Conservation (phyloP, 2,329 filamentous ascomycete genomes). For the Botryotinia globosa region DNA sequence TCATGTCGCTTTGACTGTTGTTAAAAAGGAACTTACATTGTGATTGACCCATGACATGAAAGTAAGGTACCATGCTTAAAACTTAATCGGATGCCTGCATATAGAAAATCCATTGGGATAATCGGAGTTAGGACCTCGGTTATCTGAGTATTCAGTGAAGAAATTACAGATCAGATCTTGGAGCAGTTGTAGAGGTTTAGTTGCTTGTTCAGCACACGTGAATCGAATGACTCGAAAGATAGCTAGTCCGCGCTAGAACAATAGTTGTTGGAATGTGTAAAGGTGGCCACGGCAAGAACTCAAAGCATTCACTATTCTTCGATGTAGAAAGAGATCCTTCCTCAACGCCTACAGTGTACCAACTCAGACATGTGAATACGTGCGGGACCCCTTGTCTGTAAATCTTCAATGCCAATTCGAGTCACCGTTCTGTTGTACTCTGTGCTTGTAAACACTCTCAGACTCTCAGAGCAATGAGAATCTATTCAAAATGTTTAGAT, state of each 20-base stretch:
- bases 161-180: not conserved
- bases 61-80: not conserved
- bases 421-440: not conserved
- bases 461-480: not conserved
- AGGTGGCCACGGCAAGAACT: not conserved
- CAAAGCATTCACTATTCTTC: not conserved
- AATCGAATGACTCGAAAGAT: not conserved
- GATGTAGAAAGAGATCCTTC: not conserved
- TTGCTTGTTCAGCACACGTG: not conserved
- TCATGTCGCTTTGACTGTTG: not conserved
- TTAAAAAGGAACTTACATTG: not conserved
- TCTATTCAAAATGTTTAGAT: not conserved
- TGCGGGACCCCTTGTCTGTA: not conserved
- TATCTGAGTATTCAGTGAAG: not conserved
- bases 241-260: not conserved
- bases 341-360: not conserved
- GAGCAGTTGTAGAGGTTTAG: not conserved
- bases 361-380: not conserved
- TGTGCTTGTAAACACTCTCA: not conserved
- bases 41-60: not conserved
- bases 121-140: not conserved
- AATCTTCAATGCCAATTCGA: not conserved
- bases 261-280: not conserved
- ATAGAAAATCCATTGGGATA: not conserved
- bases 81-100: not conserved